Evolutionary conservation across 768 basidiomycete genomes (phyloP).

Genomic region (Trametes coccinea): DNA sequence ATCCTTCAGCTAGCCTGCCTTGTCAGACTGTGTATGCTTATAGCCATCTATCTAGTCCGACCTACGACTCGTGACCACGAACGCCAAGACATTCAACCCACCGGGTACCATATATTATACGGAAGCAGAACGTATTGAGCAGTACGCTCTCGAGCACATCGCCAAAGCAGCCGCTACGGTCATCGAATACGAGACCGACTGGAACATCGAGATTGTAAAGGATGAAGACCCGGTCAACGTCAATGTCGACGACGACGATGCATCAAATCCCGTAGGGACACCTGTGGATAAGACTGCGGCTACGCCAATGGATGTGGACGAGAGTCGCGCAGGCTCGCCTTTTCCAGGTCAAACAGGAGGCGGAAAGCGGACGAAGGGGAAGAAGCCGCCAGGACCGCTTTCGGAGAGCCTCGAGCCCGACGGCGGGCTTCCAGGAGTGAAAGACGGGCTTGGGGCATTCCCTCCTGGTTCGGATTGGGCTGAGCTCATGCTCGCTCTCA

Average conservation of each 20-base stretch:
- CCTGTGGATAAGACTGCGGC: conserved; percentile 22
- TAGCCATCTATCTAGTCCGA: conserved; percentile 48
- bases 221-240: conserved; percentile 32
- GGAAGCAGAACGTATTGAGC: conserved; percentile 72
- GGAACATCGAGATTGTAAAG: conserved; percentile 77
- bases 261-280: conserved; percentile 22
- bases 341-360: conserved; percentile 22
- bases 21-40: neutral
- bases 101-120: conserved; percentile 70
- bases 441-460: conserved; percentile 74
- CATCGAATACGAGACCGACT: conserved; percentile 80
- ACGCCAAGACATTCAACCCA: conserved; percentile 78
- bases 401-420: conserved; percentile 62
- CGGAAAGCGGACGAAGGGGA: conserved; percentile 27
- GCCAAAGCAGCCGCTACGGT: conserved; percentile 68
- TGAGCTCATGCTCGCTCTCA: conserved; percentile 69
- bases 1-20: neutral
- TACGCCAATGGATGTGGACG: conserved; percentile 43
- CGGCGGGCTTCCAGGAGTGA: conserved; percentile 73
- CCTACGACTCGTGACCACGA: conserved; percentile 68
- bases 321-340: conserved; percentile 33
- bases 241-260: conserved; percentile 47
- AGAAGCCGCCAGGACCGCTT: conserved; percentile 44
- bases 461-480: conserved; percentile 72
- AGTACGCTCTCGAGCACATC: conserved; percentile 74